Evolutionary conservation across 257 asterid genomes (phyloP), one percentile per base, ranked within the genome.

Genomic region (Mentha longifolia): DNA sequence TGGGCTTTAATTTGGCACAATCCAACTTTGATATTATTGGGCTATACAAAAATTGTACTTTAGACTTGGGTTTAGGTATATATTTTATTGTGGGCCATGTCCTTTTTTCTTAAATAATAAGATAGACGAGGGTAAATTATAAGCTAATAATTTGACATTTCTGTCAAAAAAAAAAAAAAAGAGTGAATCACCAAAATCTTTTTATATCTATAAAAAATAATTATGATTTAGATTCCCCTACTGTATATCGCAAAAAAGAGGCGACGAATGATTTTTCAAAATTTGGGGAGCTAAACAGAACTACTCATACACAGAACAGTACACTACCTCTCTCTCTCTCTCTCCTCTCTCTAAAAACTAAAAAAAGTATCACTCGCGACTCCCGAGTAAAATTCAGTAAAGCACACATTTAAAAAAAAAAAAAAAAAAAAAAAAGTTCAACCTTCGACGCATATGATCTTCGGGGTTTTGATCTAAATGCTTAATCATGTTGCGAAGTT

Each of bases 331-430:
- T 30, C 55, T 60, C 67, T 31, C 72, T 52, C 62, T 56, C 43
- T 46, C 76, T 68, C n/a, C n/a, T n/a, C n/a, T n/a, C n/a, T n/a
- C n/a, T n/a, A n/a, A n/a, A n/a, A n/a, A n/a, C n/a, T n/a, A n/a
- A n/a, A n/a, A n/a, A 39, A 61, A 73, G 42, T 64, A 55, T 73
- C 69, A 65, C 61, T 39, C 72, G 61, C 73, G 43, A 67, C 75
- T 51, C 54, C 77, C 30, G 60, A 72, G 75, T 72, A 43, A 72
- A 31, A 71, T 31, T 35, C 61, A 60, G 74, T 42, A 47, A 22
- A 25, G 41, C 16, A 8, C 46, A 54, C 19, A 30, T 3, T 0
- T 20, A 7, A 12, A 13, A 6, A 57, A 11, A 12, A 1, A 1
- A 33, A 12, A n/a, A 52, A 4, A 17, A 57, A 5, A n/a, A 59